Base-by-base conservation (phyloP, 1,284 basidiomycete species). In the Trichosporon coremiiforme region DNA sequence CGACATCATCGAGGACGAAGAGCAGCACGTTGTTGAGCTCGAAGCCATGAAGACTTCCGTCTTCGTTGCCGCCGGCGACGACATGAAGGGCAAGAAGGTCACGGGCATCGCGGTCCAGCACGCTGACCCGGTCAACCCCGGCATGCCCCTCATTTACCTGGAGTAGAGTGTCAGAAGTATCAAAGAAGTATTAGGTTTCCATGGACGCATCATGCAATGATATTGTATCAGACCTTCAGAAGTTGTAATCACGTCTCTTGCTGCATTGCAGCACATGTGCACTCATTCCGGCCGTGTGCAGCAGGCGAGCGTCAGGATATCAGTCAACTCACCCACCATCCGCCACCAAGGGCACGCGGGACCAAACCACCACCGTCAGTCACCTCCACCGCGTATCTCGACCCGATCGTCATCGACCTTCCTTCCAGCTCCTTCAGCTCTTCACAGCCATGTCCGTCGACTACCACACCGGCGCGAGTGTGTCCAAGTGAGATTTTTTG, bases 1-100 rank as follows among this genome's bases (percentile, higher is more conserved):
- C 7, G 86, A 89, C 65, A 73, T 76, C 0, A 83, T 90, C 47
- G 71, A 79, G 12, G 82, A 83, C 0, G 86, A 87, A 10, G 85
- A 89, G 38, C 84, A 87, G 17, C 73, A 90, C 63, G 74, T 88
- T 4, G 84, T 90, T 25, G 73, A 74, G 70, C 84, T 91, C 17
- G 89, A 90, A 77, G 89, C 90, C 0, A 91, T 91, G 90, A 91
- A 91, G 82, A 90, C 77, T 68, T 76, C 68, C 41, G 76, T 77
- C 3, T 63, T 64, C 22, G 73, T 80, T 17, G 73, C 76, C 5
- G 77, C 79, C 2, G 79, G 78, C 12, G 74, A 76, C 1, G 74
- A 68, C 41, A 77, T 75, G 74, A 75, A 74, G 65, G 78, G 79
- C 20, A 73, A 75, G 63, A 74, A 66, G 36, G 78, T 80, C 10